Evolutionary conservation across 176 grass and related monocot species (phyloP).

Genomic region (Carex kokanica): DNA sequence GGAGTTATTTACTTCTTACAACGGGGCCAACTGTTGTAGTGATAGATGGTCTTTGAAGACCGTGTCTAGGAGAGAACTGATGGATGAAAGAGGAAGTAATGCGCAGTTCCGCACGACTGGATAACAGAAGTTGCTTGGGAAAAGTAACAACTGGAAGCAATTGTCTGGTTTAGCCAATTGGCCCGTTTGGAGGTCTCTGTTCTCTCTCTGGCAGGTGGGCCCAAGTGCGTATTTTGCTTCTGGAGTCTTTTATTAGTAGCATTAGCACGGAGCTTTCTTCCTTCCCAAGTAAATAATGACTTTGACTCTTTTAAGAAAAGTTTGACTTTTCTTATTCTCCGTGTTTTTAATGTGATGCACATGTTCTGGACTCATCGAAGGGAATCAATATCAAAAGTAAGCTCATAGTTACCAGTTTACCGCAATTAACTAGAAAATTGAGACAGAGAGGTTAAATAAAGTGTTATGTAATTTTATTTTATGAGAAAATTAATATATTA

Average conservation of each 20-base stretch:
- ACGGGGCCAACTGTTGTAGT: neutral
- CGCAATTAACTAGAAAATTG: no score
- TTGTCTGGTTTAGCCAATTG: neutral
- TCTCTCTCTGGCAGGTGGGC: constrained; percentile 14
- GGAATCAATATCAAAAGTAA: no score
- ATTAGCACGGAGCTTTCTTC: neutral
- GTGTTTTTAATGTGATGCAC: no score
- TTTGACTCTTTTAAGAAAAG: neutral
- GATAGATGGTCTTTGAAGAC: neutral
- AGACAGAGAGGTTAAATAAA: no score
- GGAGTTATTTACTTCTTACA: neutral
- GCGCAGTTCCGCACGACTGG: constrained; percentile 19
- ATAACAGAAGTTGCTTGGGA: constrained; percentile 5
- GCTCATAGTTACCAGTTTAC: no score
- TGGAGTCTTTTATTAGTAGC: neutral
- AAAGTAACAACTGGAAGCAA: neutral
- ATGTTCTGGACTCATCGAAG: no score
- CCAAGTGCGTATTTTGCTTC: neutral
- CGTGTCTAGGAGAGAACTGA: neutral
- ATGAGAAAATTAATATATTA: no score
- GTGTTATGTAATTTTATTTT: no score
- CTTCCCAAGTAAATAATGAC: constrained; percentile 2
- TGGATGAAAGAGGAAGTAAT: neutral
- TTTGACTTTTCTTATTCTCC: neutral
- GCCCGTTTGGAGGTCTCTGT: neutral